Base-by-base conservation (phyloP, 768 basidiomycete genomes). In the Hypholoma sublateritium region DNA sequence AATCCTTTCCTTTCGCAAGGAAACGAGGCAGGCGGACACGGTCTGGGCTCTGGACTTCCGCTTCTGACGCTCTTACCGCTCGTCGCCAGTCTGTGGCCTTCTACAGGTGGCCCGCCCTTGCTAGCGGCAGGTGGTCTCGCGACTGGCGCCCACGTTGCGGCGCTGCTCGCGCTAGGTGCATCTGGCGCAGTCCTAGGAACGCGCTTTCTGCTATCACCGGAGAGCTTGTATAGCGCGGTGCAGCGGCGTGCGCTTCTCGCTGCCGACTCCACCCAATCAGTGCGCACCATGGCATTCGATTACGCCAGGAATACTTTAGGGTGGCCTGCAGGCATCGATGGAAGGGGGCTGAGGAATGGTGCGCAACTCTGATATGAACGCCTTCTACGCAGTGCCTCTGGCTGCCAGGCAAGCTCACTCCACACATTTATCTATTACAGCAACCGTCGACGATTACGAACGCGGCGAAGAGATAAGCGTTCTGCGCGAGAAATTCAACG, bases 1-100 rank as follows among this genome's bases (percentile, higher is more conserved):
- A 41, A 41, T 43, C 32, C 34, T 28, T 55, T 32, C 47, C 28
- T 56, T 19, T 58, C 22, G 49, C 54, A 65, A 93, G 91, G 91
- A 4, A 82, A 77, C 55, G 92, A 94, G 71, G 82, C 89, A 37
- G 92, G 92, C 7, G 92, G 92, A 24, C 92, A 93, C 70, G 90
- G 89, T 6, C 71, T 77, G 46, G 60, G 71, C 19, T 65, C 76
- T 39, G 82, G 87, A 6, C 80, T 81, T 36, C 83, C 91, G 1
- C 75, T 89, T 52, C 69, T 85, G 53, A 81, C 80, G 13, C 73
- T 93, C 43, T 65, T 92, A 53, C 77, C 87, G 5, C 72, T 77
- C 53, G 74, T 90, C 61, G 70, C 84, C 69, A 76, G 36, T 72
- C 69, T 11, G 59, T 84, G 16, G 67, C 77, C 28, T 41, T 53